These are phyloP conservation scores for Cichorium intybus DNA, from an alignment of 140 eudicot genomes.

Conservation along the genomic window DNA sequence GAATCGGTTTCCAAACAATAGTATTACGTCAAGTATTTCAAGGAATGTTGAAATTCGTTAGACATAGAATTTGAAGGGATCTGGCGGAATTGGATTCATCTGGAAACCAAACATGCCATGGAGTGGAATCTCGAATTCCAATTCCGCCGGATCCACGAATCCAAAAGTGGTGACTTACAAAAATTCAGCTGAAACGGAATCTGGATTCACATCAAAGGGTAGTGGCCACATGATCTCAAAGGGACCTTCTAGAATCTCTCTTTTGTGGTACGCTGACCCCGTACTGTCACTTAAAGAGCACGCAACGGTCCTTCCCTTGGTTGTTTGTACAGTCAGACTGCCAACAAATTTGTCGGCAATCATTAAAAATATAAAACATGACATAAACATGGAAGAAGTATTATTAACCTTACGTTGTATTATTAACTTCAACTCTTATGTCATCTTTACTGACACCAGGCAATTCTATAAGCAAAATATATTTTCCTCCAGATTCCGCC, in stretches of 20 bases:
- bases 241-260: conserved; percentile 36
- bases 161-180: conserved; percentile 31
- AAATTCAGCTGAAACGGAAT: conserved; percentile 38
- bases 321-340: conserved; percentile 36
- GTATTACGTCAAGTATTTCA: background rate
- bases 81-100: background rate
- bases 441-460: conserved; percentile 35
- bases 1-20: background rate
- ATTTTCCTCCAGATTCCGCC: conserved; percentile 29
- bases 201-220: conserved; percentile 36
- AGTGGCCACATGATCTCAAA: conserved; percentile 35
- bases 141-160: background rate
- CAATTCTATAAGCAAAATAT: conserved; percentile 27
- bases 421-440: conserved; percentile 33
- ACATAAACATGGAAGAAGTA: background rate
- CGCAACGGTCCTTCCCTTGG: conserved; percentile 25
- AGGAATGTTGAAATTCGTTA: background rate
- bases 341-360: conserved; percentile 7
- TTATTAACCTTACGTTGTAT: conserved; percentile 30
- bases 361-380: background rate
- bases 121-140: background rate
- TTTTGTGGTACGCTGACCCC: conserved; percentile 16
- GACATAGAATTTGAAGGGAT: background rate
- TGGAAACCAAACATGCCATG: no score
- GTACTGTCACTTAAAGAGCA: conserved; percentile 17